These are phyloP conservation scores for Russula virescens DNA, from an alignment of 768 basidiomycete genomes.

Conservation along the genomic window DNA sequence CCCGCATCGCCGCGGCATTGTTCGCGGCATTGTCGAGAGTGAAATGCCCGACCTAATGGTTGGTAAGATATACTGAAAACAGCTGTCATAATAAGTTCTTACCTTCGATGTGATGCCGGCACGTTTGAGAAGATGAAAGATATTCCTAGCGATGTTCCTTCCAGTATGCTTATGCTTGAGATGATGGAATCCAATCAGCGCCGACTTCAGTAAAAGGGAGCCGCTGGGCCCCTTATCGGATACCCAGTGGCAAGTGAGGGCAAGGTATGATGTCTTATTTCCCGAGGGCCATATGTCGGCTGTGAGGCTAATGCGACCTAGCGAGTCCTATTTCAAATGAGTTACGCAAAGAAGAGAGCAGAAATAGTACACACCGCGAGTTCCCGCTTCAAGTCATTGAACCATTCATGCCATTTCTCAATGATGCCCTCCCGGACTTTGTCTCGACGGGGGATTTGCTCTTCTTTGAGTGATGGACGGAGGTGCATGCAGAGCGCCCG, in stretches of 20 bases:
- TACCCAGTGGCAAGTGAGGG: background rate
- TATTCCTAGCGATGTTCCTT: background rate
- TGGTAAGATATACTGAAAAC: background rate
- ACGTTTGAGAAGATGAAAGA: background rate
- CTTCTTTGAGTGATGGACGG: background rate
- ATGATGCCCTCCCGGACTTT: background rate
- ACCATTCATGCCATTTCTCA: background rate
- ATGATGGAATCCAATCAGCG: background rate
- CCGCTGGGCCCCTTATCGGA: background rate
- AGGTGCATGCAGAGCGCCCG: background rate
- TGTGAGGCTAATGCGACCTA: background rate
- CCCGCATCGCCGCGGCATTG: background rate
- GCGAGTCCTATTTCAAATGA: background rate
- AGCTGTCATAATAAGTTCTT: background rate
- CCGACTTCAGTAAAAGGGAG: background rate
- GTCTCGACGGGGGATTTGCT: background rate
- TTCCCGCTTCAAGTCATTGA: background rate
- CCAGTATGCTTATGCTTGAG: background rate
- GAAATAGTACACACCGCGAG: background rate
- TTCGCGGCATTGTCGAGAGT: background rate
- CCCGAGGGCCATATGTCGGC: background rate
- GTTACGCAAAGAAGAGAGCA: background rate
- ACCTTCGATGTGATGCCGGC: background rate
- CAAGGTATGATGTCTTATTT: background rate
- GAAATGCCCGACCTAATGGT: background rate